Evolutionary conservation across 306 rosid genomes (phyloP), one percentile per base, ranked within the genome.

Genomic region (Acacia melanoxylon): DNA sequence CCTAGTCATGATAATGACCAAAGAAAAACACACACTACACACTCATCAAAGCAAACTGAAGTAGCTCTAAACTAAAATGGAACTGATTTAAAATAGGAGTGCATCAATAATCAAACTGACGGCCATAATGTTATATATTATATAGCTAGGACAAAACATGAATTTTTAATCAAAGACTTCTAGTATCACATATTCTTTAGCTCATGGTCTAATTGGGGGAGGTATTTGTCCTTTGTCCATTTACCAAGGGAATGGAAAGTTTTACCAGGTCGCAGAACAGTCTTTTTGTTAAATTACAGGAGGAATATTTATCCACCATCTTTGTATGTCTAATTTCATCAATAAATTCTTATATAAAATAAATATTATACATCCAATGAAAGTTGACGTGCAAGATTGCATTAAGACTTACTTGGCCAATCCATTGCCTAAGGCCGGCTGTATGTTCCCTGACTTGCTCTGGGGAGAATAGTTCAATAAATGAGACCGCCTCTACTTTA

Each of bases 401-500:
- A 71, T 77, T 65, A 35, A 63, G 42, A 85, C 92, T 83, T 88
- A 96, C 99, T 90, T 92, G 97, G 84, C 99, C 99, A 90, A 96
- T 96, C 99, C 99, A 96, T 83, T 85, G 96, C 90, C 98, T 88
- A 82, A 96, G 97, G 81, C 99, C 94, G 40, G 40, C 77, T 68
- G 93, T 96, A 72, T 96, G 99, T 48, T 89, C 93, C 86, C 92
- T 88, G 81, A 96, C 96, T 86, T 93, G 97, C 88, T 96, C 97
- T 12, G 99, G 99, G 62, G 98, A 92, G 80, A 96, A 96, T 84
- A 96, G 80, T 67, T 96, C 98, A 59, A 96, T 93, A 80, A 96
- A 66, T 42, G 99, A 96, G 69, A 96, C 99, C 41, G 97, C 99
- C 77, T 96, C 92, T 81, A 96, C 91, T 86, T 93, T 96, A 80